Conservation (phyloP, 768 basidiomycete species). For the Exsudoporus frostii region DNA sequence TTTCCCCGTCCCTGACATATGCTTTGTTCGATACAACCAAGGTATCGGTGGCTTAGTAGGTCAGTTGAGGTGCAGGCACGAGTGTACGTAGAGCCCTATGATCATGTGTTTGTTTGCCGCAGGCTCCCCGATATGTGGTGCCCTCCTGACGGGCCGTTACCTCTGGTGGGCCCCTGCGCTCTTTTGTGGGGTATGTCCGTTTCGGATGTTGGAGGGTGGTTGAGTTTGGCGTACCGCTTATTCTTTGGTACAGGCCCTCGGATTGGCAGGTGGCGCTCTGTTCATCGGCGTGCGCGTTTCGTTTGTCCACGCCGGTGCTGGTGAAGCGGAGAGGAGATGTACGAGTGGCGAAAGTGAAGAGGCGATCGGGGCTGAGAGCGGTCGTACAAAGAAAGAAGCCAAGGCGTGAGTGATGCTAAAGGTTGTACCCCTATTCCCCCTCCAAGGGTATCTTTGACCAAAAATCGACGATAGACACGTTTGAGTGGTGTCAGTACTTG, state of each 20-base stretch:
- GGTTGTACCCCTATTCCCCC: background rate
- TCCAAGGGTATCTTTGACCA: background rate
- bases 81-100: background rate
- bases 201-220: background rate
- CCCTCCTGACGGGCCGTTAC: conserved; percentile 46
- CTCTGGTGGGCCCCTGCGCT: conserved; percentile 57
- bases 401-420: background rate
- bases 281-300: conserved; percentile 15
- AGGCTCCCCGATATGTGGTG: conserved; percentile 58
- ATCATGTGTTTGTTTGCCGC: conserved; percentile 10
- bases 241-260: conserved; percentile 2
- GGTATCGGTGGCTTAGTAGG: conserved; percentile 25
- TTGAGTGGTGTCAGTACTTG: background rate
- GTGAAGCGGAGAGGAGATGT: too few species aligned
- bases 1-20: background rate
- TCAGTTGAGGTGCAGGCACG: background rate
- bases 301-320: background rate
- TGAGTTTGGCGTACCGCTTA: background rate
- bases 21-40: background rate
- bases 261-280: conserved; percentile 2
- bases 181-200: conserved; percentile 42
- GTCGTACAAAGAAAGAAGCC: background rate
- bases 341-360: background rate
- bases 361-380: background rate
- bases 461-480: background rate